phyloP scores from a whole-genome alignment of 2,329 filamentous ascomycete species.

The Alternaria sp. region DNA sequence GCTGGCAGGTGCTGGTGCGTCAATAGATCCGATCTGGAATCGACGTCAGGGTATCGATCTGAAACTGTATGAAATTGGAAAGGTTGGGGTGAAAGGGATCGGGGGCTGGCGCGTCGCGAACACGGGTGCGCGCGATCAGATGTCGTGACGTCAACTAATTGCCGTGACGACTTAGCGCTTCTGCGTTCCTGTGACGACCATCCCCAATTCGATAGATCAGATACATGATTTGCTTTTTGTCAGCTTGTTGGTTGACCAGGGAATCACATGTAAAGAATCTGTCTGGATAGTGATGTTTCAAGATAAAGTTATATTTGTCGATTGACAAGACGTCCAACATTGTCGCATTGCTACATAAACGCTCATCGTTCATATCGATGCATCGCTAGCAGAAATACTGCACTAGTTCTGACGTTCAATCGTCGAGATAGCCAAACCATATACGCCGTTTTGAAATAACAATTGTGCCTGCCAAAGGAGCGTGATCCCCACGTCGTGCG shows the following conservation, averaged over 20 bases:
- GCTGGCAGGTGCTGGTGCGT: background rate
- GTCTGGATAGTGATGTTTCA: background rate
- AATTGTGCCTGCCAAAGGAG: slow-evolving; percentile 19
- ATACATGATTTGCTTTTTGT: background rate
- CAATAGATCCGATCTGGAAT: background rate
- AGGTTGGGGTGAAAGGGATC: slow-evolving; percentile 1
- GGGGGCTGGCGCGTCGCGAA: slow-evolving; percentile 1
- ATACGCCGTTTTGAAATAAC: slow-evolving; percentile 8
- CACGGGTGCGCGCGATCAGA: background rate
- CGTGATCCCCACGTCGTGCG: slow-evolving; percentile 15
- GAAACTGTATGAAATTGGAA: background rate
- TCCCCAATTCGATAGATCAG: background rate
- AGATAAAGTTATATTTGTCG: background rate
- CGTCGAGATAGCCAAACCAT: slow-evolving; percentile 8
- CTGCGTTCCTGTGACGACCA: background rate
- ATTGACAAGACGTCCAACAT: slow-evolving; percentile 6
- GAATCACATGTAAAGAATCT: background rate
- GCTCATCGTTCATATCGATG: slow-evolving; percentile 6
- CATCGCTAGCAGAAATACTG: slow-evolving; percentile 10
- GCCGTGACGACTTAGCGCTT: background rate
- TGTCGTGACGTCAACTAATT: slow-evolving; percentile 12
- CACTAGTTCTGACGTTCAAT: slow-evolving; percentile 11
- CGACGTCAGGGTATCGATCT: slow-evolving; percentile 1
- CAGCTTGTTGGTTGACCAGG: background rate
- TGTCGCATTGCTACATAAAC: slow-evolving; percentile 14